Percentiles rank a stretch among this genome's conserved stretches.
Conservation (phyloP, 768 basidiomycete species). For the Piloderma croceum region DNA sequence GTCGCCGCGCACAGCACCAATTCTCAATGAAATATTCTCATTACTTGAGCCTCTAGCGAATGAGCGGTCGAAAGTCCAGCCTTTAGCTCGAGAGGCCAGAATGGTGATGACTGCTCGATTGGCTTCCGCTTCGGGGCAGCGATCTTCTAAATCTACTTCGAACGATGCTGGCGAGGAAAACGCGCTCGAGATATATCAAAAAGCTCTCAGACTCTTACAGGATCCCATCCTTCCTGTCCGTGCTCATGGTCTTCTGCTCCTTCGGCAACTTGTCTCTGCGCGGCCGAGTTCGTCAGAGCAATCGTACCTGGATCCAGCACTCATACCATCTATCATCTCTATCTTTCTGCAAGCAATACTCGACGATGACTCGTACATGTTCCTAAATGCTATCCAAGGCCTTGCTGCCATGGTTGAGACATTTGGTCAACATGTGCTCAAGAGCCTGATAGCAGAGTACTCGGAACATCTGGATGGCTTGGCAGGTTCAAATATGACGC, state of each 20-base stretch:
- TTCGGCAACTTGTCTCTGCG: constrained; percentile 66
- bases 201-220: constrained; percentile 80
- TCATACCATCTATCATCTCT: constrained; percentile 78
- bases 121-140: constrained; percentile 48
- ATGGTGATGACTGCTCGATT: constrained; percentile 81
- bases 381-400: constrained; percentile 87
- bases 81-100: constrained; percentile 69
- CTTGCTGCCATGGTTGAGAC: constrained; percentile 79
- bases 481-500: constrained; percentile 39
- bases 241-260: constrained; percentile 81
- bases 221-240: constrained; percentile 92
- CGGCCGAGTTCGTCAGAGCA: constrained; percentile 17
- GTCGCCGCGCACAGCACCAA: constrained; percentile 53
- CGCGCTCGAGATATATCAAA: constrained; percentile 71
- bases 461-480: constrained; percentile 46
- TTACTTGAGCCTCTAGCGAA: constrained; percentile 55
- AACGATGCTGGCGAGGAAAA: constrained; percentile 31
- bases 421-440: constrained; percentile 68
- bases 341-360: constrained; percentile 82
- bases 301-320: constrained; percentile 45
- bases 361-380: constrained; percentile 95
- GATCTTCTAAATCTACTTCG: constrained; percentile 18
- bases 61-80: constrained; percentile 43
- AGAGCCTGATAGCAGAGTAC: constrained; percentile 64
- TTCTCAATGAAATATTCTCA: constrained; percentile 66